Percentiles rank a stretch among this genome's conserved stretches.
phyloP scores from a whole-genome alignment of 1,139 yeast species.

The Yamadazyma trypodendri region DNA sequence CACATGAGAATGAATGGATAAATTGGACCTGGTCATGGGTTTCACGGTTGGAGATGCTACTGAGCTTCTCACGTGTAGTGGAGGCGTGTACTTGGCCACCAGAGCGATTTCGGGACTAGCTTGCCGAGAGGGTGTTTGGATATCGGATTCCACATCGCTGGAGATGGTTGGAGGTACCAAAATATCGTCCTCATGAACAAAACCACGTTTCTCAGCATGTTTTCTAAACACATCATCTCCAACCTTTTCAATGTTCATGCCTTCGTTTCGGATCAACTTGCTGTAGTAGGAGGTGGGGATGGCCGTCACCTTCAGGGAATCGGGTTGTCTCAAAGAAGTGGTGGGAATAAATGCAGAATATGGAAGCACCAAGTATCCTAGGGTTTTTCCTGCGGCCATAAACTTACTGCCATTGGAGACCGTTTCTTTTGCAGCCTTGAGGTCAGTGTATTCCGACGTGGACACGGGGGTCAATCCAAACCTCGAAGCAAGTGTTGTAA shows the following conservation, averaged over 20 bases:
- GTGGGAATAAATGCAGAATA: conserved; percentile 57
- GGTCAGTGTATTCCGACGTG: conserved; percentile 30
- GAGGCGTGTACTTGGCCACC: conserved; percentile 19
- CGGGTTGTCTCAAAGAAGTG: conserved; percentile 54
- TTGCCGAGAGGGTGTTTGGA: conserved; percentile 2
- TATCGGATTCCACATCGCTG: conserved; percentile 14
- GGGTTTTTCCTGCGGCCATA: conserved; percentile 34
- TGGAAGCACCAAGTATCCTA: conserved; percentile 56
- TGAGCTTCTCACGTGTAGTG: conserved; percentile 10
- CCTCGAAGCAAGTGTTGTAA: conserved; percentile 13
- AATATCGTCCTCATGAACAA: conserved; percentile 25
- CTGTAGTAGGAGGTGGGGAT: conserved; percentile 64
- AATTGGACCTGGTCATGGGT: conserved; percentile 29
- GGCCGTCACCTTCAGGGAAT: conserved; percentile 57
- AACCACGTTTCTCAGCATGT: conserved; percentile 52
- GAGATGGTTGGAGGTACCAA: conserved; percentile 16
- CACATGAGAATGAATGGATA: conserved; percentile 30
- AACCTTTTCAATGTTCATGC: conserved; percentile 44
- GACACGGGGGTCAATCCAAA: conserved; percentile 44
- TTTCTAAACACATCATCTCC: conserved; percentile 44
- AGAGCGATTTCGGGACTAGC: conserved; percentile 17
- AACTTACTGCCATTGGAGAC: conserved; percentile 24
- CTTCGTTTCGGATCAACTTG: conserved; percentile 48
- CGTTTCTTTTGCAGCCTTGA: conserved; percentile 17
- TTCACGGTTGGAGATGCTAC: conserved; percentile 12